Percentiles rank a stretch among this genome's conserved stretches.
These are phyloP conservation scores for Peronospora destructor DNA, from an alignment of 352 stramenopile species.

Conservation along the genomic window DNA sequence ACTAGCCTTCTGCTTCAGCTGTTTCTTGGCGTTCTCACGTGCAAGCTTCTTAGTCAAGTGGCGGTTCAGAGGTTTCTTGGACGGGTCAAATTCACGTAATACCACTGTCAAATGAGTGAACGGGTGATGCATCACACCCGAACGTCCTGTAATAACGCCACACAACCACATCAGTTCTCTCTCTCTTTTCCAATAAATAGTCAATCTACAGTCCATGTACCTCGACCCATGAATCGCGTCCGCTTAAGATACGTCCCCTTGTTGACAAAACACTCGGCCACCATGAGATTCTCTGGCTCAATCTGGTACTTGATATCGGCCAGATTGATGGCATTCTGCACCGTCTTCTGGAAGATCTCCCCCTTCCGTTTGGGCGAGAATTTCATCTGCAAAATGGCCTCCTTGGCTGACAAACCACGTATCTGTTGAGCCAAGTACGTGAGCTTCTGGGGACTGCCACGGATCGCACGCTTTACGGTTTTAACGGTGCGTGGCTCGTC, in stretches of 20 bases:
- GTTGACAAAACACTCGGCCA: slow-evolving; percentile 82
- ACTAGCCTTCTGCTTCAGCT: slow-evolving; percentile 12
- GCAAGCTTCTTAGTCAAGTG: slow-evolving; percentile 70
- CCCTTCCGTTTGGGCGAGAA: slow-evolving; percentile 83
- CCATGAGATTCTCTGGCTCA: slow-evolving; percentile 75
- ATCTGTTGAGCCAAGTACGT: slow-evolving; percentile 81
- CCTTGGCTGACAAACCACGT: slow-evolving; percentile 58
- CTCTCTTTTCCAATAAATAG: neutral
- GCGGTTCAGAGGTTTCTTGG: slow-evolving; percentile 69
- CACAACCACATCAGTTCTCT: slow-evolving; percentile 1
- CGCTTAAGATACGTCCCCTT: slow-evolving; percentile 81
- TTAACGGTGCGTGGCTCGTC: slow-evolving; percentile 52
- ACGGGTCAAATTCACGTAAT: slow-evolving; percentile 70
- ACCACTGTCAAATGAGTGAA: slow-evolving; percentile 77
- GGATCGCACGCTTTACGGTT: slow-evolving; percentile 80
- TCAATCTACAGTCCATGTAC: slow-evolving; percentile 20
- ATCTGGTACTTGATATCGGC: slow-evolving; percentile 87
- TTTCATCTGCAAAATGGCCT: slow-evolving; percentile 82
- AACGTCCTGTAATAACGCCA: slow-evolving; percentile 41
- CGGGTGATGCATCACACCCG: slow-evolving; percentile 80
- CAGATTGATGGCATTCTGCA: slow-evolving; percentile 85
- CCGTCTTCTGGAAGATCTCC: slow-evolving; percentile 76
- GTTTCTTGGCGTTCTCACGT: slow-evolving; percentile 41
- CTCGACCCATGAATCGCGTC: slow-evolving; percentile 78
- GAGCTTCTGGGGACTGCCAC: slow-evolving; percentile 74